These are phyloP conservation scores for Fusarium albosuccineum DNA, from an alignment of 2,329 filamentous ascomycete genomes.

Conservation along the genomic window DNA sequence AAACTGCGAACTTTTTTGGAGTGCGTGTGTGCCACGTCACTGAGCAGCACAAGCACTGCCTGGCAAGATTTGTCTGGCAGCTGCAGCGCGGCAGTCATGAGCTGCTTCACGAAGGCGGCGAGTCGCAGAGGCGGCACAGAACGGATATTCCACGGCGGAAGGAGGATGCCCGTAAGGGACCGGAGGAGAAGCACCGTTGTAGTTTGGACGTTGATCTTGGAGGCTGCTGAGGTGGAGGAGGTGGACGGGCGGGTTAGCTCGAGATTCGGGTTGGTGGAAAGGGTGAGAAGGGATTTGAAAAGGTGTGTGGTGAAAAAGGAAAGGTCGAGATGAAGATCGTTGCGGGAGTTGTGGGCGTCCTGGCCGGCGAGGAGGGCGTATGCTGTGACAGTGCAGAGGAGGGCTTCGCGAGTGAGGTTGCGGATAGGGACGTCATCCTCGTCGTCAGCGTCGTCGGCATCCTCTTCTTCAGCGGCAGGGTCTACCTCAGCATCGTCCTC, in stretches of 20 bases:
- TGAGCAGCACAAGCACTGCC: slow-evolving; percentile 82
- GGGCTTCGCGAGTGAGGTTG: slow-evolving; percentile 85
- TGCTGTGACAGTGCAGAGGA: slow-evolving; percentile 95
- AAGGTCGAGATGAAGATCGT: slow-evolving; percentile 87
- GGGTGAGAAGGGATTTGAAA: slow-evolving; percentile 84
- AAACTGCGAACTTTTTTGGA: slow-evolving; percentile 84
- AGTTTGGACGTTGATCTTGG: slow-evolving; percentile 92
- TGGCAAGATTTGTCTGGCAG: slow-evolving; percentile 90
- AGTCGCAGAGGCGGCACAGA: slow-evolving; percentile 84
- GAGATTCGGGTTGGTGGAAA: slow-evolving; percentile 86
- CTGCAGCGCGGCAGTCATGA: slow-evolving; percentile 85
- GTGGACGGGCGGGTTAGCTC: slow-evolving; percentile 74
- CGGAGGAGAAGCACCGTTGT: slow-evolving; percentile 93
- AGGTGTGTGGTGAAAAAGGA: slow-evolving; percentile 96
- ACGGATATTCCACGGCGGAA: slow-evolving; percentile 80
- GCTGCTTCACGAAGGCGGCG: slow-evolving; percentile 93
- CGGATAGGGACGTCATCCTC: slow-evolving; percentile 66
- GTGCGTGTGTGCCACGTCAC: slow-evolving; percentile 84
- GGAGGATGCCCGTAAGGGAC: slow-evolving; percentile 83
- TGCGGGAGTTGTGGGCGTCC: slow-evolving; percentile 87
- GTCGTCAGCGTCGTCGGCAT: slow-evolving; percentile 57
- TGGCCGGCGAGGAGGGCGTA: slow-evolving; percentile 97
- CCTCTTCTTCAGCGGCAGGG: slow-evolving; percentile 58
- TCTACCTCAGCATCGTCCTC: slow-evolving; percentile 66
- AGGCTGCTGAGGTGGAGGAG: slow-evolving; percentile 56